Conservation (phyloP, 2,329 filamentous ascomycete species). For the Penicillium sp. region DNA sequence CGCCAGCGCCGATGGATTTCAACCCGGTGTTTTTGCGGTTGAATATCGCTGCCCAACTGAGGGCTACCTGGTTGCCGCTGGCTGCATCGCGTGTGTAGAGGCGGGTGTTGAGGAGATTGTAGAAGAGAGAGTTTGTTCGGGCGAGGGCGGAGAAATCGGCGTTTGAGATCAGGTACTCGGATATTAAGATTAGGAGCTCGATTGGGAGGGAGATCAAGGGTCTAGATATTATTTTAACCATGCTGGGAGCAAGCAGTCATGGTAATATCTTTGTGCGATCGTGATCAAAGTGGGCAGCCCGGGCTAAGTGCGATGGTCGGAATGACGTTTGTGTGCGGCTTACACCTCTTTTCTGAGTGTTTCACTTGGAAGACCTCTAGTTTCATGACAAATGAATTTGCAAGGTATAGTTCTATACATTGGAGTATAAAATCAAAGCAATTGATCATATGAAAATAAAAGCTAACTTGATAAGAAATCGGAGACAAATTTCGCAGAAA, state of each 20-base stretch:
- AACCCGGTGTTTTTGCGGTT: slow-evolving; percentile 9
- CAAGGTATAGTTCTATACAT: background rate
- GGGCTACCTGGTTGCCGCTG: slow-evolving; percentile 3
- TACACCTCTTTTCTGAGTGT: background rate
- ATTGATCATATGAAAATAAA: background rate
- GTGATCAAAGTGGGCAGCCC: background rate
- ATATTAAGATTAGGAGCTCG: background rate
- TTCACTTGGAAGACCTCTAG: background rate
- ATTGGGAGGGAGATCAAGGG: background rate
- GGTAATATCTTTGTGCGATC: background rate
- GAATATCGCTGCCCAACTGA: slow-evolving; percentile 21
- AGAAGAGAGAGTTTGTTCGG: slow-evolving; percentile 9
- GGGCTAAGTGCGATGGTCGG: background rate
- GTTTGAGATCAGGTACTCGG: background rate
- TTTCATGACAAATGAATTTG: background rate
- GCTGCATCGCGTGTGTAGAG: slow-evolving; percentile 18
- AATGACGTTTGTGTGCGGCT: background rate
- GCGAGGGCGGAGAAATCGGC: slow-evolving; percentile 8
- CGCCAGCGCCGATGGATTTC: slow-evolving; percentile 13
- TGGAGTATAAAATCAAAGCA: background rate
- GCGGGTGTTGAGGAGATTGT: slow-evolving; percentile 12
- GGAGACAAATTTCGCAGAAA: background rate
- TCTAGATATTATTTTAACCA: background rate
- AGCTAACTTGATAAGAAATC: background rate
- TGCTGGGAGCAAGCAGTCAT: background rate